Evolutionary conservation across 768 basidiomycete species (phyloP).

Genomic region (Hypholoma sublateritium): DNA sequence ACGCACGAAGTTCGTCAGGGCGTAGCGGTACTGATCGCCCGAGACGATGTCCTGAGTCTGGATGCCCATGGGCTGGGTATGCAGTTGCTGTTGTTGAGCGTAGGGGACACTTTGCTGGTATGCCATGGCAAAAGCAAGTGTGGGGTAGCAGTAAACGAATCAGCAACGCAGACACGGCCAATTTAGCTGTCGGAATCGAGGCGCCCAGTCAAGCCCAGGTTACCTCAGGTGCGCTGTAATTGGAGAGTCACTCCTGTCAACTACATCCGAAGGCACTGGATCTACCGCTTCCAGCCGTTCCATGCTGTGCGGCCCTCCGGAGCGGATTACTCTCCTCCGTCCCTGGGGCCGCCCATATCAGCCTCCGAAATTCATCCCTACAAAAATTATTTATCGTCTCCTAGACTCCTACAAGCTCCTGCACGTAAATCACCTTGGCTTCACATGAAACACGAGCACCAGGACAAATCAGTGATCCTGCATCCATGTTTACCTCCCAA

Average conservation of each 20-base stretch:
- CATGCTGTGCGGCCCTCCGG: background rate
- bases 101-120: slow-evolving; percentile 24
- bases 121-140: slow-evolving; percentile 20
- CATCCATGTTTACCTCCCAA: background rate
- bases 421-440: background rate
- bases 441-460: background rate
- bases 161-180: background rate
- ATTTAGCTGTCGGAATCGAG: background rate
- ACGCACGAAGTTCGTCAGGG: slow-evolving; percentile 78
- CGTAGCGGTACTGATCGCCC: slow-evolving; percentile 78
- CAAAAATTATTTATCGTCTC: background rate
- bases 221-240: slow-evolving; percentile 11
- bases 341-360: background rate
- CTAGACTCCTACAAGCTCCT: background rate
- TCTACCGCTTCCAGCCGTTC: slow-evolving; percentile 3
- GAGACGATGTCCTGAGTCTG: slow-evolving; percentile 41
- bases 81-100: slow-evolving; percentile 26
- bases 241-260: slow-evolving; percentile 11
- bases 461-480: background rate
- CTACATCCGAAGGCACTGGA: background rate
- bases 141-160: slow-evolving; percentile 12
- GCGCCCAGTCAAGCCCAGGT: slow-evolving; percentile 1
- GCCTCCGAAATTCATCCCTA: background rate
- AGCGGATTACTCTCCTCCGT: slow-evolving; percentile 4
- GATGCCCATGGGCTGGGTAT: slow-evolving; percentile 17